A percentile compares a stretch with the other conserved stretches of the same genome.
phyloP scores from a whole-genome alignment of 306 rosid species.

The Cucumis cinereus region DNA sequence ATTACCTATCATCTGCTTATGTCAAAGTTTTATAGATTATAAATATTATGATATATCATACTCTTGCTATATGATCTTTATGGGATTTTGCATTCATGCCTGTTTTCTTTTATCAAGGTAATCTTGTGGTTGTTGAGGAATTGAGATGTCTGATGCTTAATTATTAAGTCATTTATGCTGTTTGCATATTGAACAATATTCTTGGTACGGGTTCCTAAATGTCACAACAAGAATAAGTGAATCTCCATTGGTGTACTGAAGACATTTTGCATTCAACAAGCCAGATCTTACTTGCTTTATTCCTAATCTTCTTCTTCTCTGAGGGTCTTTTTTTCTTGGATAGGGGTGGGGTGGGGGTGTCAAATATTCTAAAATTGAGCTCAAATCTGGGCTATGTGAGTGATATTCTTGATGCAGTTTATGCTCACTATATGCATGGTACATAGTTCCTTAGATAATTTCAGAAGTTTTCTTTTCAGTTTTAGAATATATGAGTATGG shows the following conservation, averaged over 20 bases:
- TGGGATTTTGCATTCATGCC: background rate
- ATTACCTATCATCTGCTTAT: background rate
- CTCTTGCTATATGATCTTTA: background rate
- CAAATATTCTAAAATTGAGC: background rate
- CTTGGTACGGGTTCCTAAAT: background rate
- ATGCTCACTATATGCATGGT: background rate
- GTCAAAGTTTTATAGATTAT: background rate
- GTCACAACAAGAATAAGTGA: background rate
- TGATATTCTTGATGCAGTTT: background rate
- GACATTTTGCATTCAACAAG: background rate
- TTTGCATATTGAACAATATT: background rate
- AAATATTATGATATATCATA: background rate
- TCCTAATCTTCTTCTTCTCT: background rate
- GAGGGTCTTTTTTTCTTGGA: background rate
- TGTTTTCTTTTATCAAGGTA: background rate
- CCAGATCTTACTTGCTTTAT: background rate
- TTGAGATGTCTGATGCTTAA: background rate
- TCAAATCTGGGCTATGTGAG: background rate
- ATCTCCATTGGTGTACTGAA: background rate
- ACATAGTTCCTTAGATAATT: background rate
- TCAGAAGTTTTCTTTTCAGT: slow-evolving; percentile 17
- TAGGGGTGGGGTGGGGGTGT: background rate
- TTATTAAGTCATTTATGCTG: background rate
- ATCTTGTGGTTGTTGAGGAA: background rate
- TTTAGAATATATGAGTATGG: slow-evolving; percentile 24